phyloP scores from a whole-genome alignment of 176 grass and related monocot species.

The Eleusine indica region DNA sequence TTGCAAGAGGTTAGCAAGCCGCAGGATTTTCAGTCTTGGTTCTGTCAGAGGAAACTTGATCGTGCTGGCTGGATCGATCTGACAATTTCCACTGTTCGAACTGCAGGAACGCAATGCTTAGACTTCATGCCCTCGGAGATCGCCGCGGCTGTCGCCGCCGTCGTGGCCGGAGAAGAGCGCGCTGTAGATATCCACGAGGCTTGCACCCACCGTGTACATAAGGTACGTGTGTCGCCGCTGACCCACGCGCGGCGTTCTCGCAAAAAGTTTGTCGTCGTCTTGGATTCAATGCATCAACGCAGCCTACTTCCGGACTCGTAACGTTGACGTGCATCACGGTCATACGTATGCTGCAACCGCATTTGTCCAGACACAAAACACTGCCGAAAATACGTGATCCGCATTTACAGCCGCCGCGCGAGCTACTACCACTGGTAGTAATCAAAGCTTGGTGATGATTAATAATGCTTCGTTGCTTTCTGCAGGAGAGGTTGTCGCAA shows the following conservation, averaged over 20 bases:
- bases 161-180: conserved; percentile 52
- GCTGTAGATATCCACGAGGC: conserved; percentile 46
- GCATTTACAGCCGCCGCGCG: conserved; percentile 19
- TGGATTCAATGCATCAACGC: background rate
- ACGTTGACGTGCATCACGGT: background rate
- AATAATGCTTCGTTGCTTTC: conserved; percentile 32
- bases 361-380: background rate
- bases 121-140: conserved; percentile 80
- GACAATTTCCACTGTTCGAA: background rate
- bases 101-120: conserved; percentile 66
- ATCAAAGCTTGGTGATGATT: background rate
- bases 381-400: conserved; percentile 27
- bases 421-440: background rate
- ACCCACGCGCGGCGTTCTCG: background rate
- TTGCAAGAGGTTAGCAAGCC: conserved; percentile 55
- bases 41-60: background rate
- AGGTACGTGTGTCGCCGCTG: conserved; percentile 45
- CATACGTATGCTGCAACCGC: conserved; percentile 27
- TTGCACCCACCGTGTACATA: conserved; percentile 63
- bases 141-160: conserved; percentile 66
- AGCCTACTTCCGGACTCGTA: background rate
- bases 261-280: background rate
- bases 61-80: background rate
- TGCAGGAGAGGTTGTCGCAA: conserved; percentile 65
- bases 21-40: background rate